These are phyloP conservation scores for Trichophyton simii DNA, from an alignment of 2,329 filamentous ascomycete species.

Conservation along the genomic window DNA sequence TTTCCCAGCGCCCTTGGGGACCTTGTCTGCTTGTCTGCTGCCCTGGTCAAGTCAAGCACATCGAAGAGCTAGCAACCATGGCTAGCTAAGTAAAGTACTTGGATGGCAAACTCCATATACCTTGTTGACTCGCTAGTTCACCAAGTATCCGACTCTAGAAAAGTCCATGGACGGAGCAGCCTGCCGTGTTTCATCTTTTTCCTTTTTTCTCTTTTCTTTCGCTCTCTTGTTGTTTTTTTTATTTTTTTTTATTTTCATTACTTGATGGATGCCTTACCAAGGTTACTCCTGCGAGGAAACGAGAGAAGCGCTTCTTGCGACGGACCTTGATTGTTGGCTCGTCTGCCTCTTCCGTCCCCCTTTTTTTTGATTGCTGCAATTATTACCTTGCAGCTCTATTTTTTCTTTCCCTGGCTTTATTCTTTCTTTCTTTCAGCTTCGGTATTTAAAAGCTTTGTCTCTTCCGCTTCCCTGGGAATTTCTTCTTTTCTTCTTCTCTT, in stretches of 20 bases:
- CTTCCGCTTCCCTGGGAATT: neutral
- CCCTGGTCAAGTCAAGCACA: too few relatives aligned
- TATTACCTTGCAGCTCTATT: neutral
- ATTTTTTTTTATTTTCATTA: neutral
- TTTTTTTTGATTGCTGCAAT: neutral
- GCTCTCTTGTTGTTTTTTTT: neutral
- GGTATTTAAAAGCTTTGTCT: conserved; percentile 1
- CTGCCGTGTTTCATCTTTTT: neutral
- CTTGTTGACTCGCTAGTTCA: too few relatives aligned
- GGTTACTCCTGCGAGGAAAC: too few relatives aligned
- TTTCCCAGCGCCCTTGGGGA: neutral
- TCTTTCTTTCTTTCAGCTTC: neutral
- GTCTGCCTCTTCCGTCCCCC: neutral
- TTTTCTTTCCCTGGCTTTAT: neutral
- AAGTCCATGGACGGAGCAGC: neutral
- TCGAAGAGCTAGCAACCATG: too few relatives aligned
- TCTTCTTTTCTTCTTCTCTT: neutral
- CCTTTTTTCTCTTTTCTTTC: neutral
- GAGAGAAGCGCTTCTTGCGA: neutral
- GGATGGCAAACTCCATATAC: too few relatives aligned
- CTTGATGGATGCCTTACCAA: neutral
- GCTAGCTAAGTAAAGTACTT: too few relatives aligned
- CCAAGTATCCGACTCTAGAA: too few relatives aligned
- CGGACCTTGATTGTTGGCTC: neutral
- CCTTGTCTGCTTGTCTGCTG: neutral